A percentile compares a stretch with the other conserved stretches of the same genome.
phyloP scores from a whole-genome alignment of 2,329 filamentous ascomycete species.

The Aspergillus tubingensis region DNA sequence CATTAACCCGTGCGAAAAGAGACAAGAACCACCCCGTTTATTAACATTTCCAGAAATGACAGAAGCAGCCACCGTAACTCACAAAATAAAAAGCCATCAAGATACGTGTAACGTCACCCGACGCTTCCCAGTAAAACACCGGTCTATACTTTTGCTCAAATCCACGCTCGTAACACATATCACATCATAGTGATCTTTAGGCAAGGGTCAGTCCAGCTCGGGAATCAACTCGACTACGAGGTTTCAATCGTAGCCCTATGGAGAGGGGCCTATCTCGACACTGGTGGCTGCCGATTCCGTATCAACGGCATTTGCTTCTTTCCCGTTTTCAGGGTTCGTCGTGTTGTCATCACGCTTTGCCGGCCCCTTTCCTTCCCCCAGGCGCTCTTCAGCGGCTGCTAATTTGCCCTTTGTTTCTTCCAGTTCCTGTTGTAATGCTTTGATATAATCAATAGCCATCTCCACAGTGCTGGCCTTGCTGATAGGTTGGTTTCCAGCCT shows the following conservation, averaged over 20 bases:
- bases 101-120: background rate
- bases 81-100: background rate
- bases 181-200: constrained; percentile 6
- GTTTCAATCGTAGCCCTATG: constrained; percentile 3
- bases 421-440: constrained; percentile 73
- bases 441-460: constrained; percentile 93
- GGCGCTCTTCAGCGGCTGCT: constrained; percentile 64
- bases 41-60: background rate
- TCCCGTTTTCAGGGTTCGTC: constrained; percentile 1
- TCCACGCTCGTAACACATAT: constrained; percentile 16
- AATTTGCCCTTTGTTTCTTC: constrained; percentile 65
- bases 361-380: constrained; percentile 35
- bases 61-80: background rate
- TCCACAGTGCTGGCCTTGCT: constrained; percentile 99
- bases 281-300: background rate
- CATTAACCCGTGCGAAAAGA: background rate
- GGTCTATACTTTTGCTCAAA: constrained; percentile 3
- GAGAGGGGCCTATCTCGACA: background rate
- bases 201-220: background rate
- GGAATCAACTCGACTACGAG: background rate
- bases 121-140: background rate
- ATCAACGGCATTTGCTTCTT: background rate
- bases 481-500: constrained; percentile 59
- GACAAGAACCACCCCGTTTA: background rate
- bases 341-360: background rate